Conservation (phyloP, 768 basidiomycete genomes). For the Tulasnella sp. region DNA sequence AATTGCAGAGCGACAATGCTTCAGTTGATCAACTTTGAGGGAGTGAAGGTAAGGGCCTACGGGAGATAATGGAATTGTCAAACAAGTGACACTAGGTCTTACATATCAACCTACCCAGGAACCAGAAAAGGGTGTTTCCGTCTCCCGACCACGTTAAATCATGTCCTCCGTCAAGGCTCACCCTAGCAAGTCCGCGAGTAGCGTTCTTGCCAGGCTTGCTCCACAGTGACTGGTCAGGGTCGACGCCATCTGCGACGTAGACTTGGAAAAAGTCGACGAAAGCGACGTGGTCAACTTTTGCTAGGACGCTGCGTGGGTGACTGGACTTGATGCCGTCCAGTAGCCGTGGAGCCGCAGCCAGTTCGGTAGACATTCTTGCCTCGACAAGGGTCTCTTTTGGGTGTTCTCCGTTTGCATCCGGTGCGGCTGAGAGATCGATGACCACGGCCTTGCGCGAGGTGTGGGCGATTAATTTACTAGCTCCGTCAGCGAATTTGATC, state of each 20-base stretch:
- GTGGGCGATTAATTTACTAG: conserved; percentile 43
- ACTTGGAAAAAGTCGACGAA: conserved; percentile 64
- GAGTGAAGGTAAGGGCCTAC: conserved; percentile 55
- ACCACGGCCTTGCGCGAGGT: conserved; percentile 38
- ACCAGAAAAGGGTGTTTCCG: conserved; percentile 59
- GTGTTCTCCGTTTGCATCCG: conserved; percentile 39
- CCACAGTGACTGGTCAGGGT: conserved; percentile 37
- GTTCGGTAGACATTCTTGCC: conserved; percentile 47
- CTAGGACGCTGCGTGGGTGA: conserved; percentile 21
- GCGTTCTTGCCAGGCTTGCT: conserved; percentile 53
- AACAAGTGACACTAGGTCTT: too few relatives aligned
- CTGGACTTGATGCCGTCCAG: neutral
- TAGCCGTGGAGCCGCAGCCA: conserved; percentile 29
- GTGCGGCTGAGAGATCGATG: conserved; percentile 36
- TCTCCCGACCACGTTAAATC: conserved; percentile 52
- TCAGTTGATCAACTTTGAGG: conserved; percentile 42
- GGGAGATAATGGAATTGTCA: too few relatives aligned
- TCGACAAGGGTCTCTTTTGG: conserved; percentile 37
- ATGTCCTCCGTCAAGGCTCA: conserved; percentile 67
- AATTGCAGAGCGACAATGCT: conserved; percentile 38
- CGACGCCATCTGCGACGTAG: conserved; percentile 38
- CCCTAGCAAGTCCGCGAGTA: conserved; percentile 44
- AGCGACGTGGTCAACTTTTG: conserved; percentile 31
- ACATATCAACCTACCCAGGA: conserved; percentile 42
- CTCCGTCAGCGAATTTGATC: conserved; percentile 45